Evolutionary conservation across 1,284 basidiomycete species (phyloP), one percentile per base, ranked within the genome.

Genomic region (Austroboletus rostrupii): DNA sequence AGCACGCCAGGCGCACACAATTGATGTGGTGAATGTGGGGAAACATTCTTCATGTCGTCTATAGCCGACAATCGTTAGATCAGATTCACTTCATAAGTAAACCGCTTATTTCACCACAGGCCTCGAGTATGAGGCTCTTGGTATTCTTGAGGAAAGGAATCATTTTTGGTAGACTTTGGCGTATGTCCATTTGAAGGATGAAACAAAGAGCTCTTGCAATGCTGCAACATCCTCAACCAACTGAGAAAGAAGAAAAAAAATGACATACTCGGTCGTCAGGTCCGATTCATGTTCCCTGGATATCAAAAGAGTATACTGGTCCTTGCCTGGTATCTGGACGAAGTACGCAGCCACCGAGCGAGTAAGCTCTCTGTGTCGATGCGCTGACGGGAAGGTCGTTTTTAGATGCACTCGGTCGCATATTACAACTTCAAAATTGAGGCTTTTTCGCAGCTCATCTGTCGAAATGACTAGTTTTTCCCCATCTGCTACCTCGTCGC

Each of bases 401-500:
- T n/a, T n/a, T 8, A 26, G 5, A 4, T 6, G 7, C 23, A 26
- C 23, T 26, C 23, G 23, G 6, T 8, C 9, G 23, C 23, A 26
- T 26, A 7, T 5, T 7, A 1, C 9, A 5, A 26, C 23, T 26
- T 26, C 7, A 8, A 26, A 26, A 8, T 26, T 8, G 23, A 7
- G 23, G 7, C 9, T 26, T 26, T 1, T 26, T 26, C 23, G 23
- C 23, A 26, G 23, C 7, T 26, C 23, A 1, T 26, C 23, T 26
- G 9, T 26, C 23, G 23, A 26, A 26, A 26, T 33, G 12, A 35
- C 35, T 5, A 26, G 26, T 36, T 35, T 52, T 26, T 12, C 38
- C 14, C 41, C 38, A 5, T 50, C n/a, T 21, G 56, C 56, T 19
- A 41, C 56, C 43, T 44, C 37, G 7, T 36, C 21, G 5, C 19